Percentiles rank a stretch among this genome's conserved stretches.
phyloP scores from a whole-genome alignment of 139 green algal genomes.

The Micromonas commoda region DNA sequence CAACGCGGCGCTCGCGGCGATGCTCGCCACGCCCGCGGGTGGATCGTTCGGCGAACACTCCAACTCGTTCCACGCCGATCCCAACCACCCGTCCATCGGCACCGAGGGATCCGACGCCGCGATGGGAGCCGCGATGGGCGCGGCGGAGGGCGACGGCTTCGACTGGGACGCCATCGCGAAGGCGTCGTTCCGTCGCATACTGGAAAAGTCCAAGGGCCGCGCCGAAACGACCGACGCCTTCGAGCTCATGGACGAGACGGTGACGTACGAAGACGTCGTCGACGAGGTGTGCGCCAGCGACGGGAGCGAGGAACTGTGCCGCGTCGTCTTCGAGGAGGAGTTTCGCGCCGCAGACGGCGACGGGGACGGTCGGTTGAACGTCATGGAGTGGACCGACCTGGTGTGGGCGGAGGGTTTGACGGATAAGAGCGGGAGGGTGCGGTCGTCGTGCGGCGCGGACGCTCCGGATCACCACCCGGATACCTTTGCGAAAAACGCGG shows the following conservation, averaged over 20 bases:
- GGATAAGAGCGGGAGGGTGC: background rate
- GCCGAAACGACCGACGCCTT: background rate
- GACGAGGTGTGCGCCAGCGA: constrained; percentile 2
- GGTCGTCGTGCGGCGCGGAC: background rate
- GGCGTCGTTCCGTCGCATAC: background rate
- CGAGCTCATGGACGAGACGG: background rate
- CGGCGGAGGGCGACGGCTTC: background rate
- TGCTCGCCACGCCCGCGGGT: background rate
- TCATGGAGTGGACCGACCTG: background rate
- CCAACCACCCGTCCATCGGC: too few relatives aligned
- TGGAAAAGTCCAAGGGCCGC: background rate
- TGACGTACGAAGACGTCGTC: background rate
- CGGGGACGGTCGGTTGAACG: background rate
- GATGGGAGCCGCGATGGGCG: background rate
- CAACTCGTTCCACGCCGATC: too few relatives aligned
- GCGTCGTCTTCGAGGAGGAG: background rate
- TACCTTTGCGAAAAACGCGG: background rate
- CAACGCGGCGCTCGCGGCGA: background rate
- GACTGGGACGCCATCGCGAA: constrained; percentile 14
- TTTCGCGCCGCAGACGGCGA: background rate
- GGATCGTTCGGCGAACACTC: background rate
- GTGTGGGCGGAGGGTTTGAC: background rate
- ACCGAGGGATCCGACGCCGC: too few relatives aligned
- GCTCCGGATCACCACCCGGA: background rate
- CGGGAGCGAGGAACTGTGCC: background rate